phyloP scores from a whole-genome alignment of 1,284 basidiomycete genomes.

The Somion occarium region DNA sequence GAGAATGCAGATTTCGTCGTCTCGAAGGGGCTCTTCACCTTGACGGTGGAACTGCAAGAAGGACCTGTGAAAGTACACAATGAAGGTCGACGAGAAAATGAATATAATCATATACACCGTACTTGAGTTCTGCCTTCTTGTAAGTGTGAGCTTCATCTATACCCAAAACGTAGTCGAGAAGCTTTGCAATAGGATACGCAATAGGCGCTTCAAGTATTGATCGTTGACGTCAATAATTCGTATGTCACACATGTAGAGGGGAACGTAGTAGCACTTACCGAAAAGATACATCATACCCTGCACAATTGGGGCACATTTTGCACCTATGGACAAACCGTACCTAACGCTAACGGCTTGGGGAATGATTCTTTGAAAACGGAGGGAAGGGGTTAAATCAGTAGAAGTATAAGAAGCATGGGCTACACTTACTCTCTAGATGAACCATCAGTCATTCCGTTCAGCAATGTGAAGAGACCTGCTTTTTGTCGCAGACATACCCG shows the following conservation, averaged over 20 bases:
- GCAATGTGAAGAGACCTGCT: not conserved
- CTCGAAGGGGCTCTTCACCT: constrained; percentile 81
- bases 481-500: constrained; percentile 47
- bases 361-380: constrained; percentile 58
- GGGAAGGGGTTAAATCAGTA: too few species aligned
- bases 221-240: too few species aligned
- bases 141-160: constrained; percentile 71
- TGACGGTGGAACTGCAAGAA: constrained; percentile 91
- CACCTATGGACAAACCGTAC: constrained; percentile 88
- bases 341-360: constrained; percentile 86
- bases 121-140: constrained; percentile 88
- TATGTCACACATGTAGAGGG: not conserved
- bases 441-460: constrained; percentile 1
- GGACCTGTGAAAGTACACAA: too few species aligned
- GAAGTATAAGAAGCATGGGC: too few species aligned
- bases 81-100: too few species aligned
- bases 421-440: constrained; percentile 45
- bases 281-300: constrained; percentile 78
- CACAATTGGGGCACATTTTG: constrained; percentile 81
- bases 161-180: constrained; percentile 80
- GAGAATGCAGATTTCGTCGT: constrained; percentile 86
- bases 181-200: constrained; percentile 85
- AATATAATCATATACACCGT: not conserved
- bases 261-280: constrained; percentile 34
- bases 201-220: constrained; percentile 54